phyloP scores from a whole-genome alignment of 805 yeast genomes.

The Ogataea henricii region DNA sequence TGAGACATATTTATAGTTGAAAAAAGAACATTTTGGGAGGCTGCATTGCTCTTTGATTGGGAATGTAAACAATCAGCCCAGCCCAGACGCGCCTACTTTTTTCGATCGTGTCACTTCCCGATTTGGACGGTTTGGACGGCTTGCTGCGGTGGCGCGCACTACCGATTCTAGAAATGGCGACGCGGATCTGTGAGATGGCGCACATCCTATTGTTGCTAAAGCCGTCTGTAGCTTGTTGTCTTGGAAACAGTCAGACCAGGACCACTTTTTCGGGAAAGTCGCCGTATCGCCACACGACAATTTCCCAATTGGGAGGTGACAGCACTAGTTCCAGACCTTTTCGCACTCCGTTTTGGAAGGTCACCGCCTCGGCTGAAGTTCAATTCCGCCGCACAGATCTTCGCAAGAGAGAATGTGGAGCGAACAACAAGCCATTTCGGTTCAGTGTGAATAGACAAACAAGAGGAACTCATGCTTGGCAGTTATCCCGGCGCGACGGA shows the following conservation, averaged over 20 bases:
- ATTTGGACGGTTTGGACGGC: conserved; percentile 4
- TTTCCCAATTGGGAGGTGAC: background rate
- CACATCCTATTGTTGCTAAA: background rate
- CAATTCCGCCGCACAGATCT: background rate
- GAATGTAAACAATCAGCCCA: conserved; percentile 11
- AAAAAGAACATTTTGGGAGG: background rate
- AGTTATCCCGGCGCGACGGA: background rate
- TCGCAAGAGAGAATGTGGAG: conserved; percentile 1
- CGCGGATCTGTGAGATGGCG: background rate
- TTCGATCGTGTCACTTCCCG: conserved; percentile 6
- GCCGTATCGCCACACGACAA: background rate
- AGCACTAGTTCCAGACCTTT: conserved; percentile 5
- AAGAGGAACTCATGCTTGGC: background rate
- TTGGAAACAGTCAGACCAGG: no score
- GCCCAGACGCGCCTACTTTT: background rate
- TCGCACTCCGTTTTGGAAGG: background rate
- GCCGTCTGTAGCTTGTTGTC: conserved; percentile 4
- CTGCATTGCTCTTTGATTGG: background rate
- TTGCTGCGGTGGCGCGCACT: background rate
- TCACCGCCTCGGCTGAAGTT: background rate
- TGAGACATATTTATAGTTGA: conserved; percentile 16
- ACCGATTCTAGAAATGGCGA: background rate
- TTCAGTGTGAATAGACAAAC: background rate
- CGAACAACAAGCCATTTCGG: background rate
- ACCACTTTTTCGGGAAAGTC: no score